Evolutionary conservation across 768 basidiomycete species (phyloP), one percentile per base, ranked within the genome.

Genomic region (Leccinum imitatum): DNA sequence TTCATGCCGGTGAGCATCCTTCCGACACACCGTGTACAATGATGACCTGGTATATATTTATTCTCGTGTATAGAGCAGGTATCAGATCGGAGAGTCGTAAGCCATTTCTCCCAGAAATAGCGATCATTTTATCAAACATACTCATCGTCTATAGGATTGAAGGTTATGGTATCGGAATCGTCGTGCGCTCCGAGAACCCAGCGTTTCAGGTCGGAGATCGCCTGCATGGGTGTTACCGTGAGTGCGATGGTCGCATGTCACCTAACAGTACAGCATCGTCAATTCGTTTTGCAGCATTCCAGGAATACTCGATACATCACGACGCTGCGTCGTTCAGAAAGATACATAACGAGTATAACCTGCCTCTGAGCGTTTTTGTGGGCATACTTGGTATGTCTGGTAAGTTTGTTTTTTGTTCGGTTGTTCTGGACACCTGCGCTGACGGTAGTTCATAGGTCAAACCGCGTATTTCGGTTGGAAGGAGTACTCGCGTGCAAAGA

Each of bases 151-250:
- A 8, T 47, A 65, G 61, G 11, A 47, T 64, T 1, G 4, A 19
- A 15, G 78, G 77, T 15, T 70, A 82, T 31, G 80, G 76, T 8
- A 67, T 81, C 6, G 79, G 54, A 80, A 17, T 62, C 15, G 66
- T 67, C 2, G 3, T 68, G 13, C 63, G 66, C 9, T 69, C 50
- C 10, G 67, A 67, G 47, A 46, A 63, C 44, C 37, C 58, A 0
- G 61, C 48, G 23, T 57, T 65, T 31, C 56, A 57, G 11, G 23
- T 46, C n/a, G 63, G 66, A 10, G 66, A 67, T 57, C 59, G 65
- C 23, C 3, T 67, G 13, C n/a, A 57, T 44, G 60, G 59, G 14
- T 14, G n/a, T 81, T 19, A 77, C 21, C 57, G 66, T 68, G 39
- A 52, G 63, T 27, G 79, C 17, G 17, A 44, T 35, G 37, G 17